Base-by-base conservation (phyloP, 306 rosid species). In the Quercus suber region DNA sequence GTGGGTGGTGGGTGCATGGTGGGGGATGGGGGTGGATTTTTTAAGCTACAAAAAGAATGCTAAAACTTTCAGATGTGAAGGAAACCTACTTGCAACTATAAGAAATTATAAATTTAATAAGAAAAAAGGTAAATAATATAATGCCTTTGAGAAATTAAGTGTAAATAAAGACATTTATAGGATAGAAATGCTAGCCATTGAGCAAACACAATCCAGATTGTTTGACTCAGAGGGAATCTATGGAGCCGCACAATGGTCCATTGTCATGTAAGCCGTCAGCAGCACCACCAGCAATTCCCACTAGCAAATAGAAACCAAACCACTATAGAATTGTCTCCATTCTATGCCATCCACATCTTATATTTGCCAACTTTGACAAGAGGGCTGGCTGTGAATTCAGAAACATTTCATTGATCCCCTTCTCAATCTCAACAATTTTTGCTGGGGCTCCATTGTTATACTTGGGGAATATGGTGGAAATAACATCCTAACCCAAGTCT, bases 141-240 rank as follows among this genome's bases (percentile, higher is more conserved):
- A 37, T 6, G n/a, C 10, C 64, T 5, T 21, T 20, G 37, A 25
- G 20, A 61, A 18, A 23, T 10, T 41, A 28, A 27, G 71, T 43
- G 76, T 17, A 55, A 58, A 51, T 5, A 55, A 73, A 52, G 57
- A 74, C 53, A 60, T 45, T 41, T 64, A 10, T 65, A 21, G 14
- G 59, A 67, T 43, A 63, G 33, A 69, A 49, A 43, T 80, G 84
- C 64, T 53, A 56, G 76, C 87, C 83, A 86, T 80, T 43, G 63
- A 70, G 76, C 85, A 82, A 83, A 80, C 85, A 86, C 83, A 83
- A 83, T 83, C 78, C 55, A 77, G 30, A 63, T 41, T 35, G 69
- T 73, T 86, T 77, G 89, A 86, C 84, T 33, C 11, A n/a, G 45
- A 67, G 21, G n/a, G 73, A 56, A 69, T 69, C 73, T n/a, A 31